phyloP scores from a whole-genome alignment of 1,139 yeast genomes.

The Taphrina betulina region DNA sequence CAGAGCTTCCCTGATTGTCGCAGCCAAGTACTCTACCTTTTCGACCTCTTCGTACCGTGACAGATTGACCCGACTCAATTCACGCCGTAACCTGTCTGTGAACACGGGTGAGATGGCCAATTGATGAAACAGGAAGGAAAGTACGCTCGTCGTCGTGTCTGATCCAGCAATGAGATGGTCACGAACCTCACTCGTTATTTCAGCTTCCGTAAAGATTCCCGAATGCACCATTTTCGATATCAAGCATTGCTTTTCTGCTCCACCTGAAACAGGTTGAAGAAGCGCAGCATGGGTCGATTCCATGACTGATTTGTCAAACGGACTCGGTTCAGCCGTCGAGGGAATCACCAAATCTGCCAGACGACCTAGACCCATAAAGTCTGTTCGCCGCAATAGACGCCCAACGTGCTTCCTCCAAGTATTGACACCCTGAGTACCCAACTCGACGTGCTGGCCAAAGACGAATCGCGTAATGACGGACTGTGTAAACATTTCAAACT shows the following conservation, averaged over 20 bases:
- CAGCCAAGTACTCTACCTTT: constrained; percentile 56
- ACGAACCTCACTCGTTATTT: constrained; percentile 44
- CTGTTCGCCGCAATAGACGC: too few relatives aligned
- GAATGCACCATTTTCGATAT: too few relatives aligned
- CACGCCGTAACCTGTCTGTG: constrained; percentile 51
- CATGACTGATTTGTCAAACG: too few relatives aligned
- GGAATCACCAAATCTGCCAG: too few relatives aligned
- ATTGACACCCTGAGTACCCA: too few relatives aligned
- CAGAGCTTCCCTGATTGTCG: constrained; percentile 58
- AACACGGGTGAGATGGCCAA: constrained; percentile 54
- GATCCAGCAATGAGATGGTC: constrained; percentile 69
- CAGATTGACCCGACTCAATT: constrained; percentile 46
- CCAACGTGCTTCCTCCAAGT: too few relatives aligned
- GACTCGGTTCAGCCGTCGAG: too few relatives aligned
- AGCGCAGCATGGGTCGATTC: too few relatives aligned
- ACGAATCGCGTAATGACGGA: neutral
- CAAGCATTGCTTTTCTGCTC: neutral
- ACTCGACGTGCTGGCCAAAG: too few relatives aligned
- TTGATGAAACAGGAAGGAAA: constrained; percentile 61
- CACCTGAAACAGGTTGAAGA: neutral
- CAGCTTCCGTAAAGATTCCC: neutral
- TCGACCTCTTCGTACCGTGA: constrained; percentile 49
- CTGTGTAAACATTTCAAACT: neutral
- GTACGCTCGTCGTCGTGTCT: constrained; percentile 69
- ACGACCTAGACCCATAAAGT: too few relatives aligned